These are phyloP conservation scores for Mycena vitilis DNA, from an alignment of 768 basidiomycete genomes.

Conservation along the genomic window DNA sequence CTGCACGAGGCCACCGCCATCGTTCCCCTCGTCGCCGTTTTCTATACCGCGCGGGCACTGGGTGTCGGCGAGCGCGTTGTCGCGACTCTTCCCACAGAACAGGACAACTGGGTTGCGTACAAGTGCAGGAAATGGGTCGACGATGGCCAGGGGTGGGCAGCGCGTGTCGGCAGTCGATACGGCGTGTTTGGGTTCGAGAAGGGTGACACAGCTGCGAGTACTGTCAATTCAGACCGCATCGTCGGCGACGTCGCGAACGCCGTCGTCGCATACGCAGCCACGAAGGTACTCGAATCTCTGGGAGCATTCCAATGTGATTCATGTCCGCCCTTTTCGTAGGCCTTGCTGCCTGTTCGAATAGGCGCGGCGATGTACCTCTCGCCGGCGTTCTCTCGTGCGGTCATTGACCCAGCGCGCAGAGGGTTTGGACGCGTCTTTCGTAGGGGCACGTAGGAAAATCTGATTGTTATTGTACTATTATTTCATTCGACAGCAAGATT, in stretches of 20 bases:
- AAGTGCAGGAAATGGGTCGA: conserved; percentile 72
- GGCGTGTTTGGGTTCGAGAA: conserved; percentile 85
- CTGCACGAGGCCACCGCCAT: conserved; percentile 90
- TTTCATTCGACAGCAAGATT: no score
- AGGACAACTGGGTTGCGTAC: conserved; percentile 52
- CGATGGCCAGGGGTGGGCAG: conserved; percentile 81
- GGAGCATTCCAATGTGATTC: neutral
- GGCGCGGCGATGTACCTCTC: conserved; percentile 78
- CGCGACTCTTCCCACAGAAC: conserved; percentile 36
- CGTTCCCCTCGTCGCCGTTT: conserved; percentile 78
- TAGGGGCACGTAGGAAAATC: neutral
- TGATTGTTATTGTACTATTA: no score
- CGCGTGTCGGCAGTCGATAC: conserved; percentile 78
- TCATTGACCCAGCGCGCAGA: conserved; percentile 72
- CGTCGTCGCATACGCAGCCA: conserved; percentile 81
- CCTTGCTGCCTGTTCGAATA: conserved; percentile 78
- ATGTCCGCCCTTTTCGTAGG: conserved; percentile 54
- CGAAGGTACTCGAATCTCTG: conserved; percentile 65
- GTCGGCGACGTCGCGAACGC: conserved; percentile 87
- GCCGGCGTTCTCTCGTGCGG: conserved; percentile 74
- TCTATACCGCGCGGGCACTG: conserved; percentile 73
- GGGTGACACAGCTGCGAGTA: conserved; percentile 44
- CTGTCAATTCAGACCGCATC: conserved; percentile 53
- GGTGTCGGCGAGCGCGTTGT: conserved; percentile 80
- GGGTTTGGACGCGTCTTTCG: conserved; percentile 48